phyloP scores from a whole-genome alignment of 169 alveolate species.

The Babesia caballi region DNA sequence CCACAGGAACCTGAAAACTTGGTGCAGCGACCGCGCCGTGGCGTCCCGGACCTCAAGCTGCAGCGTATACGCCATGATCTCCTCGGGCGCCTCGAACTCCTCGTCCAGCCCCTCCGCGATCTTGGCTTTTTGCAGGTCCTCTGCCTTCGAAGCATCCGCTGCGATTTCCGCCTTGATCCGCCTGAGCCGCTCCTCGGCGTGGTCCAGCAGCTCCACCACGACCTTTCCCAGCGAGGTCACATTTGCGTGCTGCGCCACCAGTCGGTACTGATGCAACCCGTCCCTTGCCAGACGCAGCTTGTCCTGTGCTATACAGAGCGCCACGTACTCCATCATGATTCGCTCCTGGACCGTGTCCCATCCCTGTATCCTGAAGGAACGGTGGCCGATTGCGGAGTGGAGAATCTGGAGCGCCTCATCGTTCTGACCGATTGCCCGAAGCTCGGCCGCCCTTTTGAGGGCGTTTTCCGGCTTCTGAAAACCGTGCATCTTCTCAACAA shows the following conservation, averaged over 20 bases:
- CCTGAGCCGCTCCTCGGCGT: constrained; percentile 84
- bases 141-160: constrained; percentile 43
- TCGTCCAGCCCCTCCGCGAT: constrained; percentile 28
- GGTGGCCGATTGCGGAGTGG: constrained; percentile 86
- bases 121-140: constrained; percentile 55
- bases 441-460: constrained; percentile 87
- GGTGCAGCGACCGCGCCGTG: constrained; percentile 75
- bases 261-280: constrained; percentile 87
- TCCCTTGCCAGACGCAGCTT: constrained; percentile 87
- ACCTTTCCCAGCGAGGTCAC: constrained; percentile 87
- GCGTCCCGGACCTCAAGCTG: constrained; percentile 81
- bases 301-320: constrained; percentile 84
- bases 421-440: constrained; percentile 85
- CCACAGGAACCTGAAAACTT: constrained; percentile 88
- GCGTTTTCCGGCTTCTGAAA: constrained; percentile 90
- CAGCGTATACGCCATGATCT: constrained; percentile 77
- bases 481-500: constrained; percentile 73
- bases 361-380: constrained; percentile 83
- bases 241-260: constrained; percentile 86
- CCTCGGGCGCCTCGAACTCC: constrained; percentile 84
- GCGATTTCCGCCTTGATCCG: constrained; percentile 73
- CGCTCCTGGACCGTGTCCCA: constrained; percentile 89
- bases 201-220: constrained; percentile 83
- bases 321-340: constrained; percentile 86
- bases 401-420: constrained; percentile 86